Conservation (phyloP, 2,329 filamentous ascomycete species). For the Rhynchosporium secalis region DNA sequence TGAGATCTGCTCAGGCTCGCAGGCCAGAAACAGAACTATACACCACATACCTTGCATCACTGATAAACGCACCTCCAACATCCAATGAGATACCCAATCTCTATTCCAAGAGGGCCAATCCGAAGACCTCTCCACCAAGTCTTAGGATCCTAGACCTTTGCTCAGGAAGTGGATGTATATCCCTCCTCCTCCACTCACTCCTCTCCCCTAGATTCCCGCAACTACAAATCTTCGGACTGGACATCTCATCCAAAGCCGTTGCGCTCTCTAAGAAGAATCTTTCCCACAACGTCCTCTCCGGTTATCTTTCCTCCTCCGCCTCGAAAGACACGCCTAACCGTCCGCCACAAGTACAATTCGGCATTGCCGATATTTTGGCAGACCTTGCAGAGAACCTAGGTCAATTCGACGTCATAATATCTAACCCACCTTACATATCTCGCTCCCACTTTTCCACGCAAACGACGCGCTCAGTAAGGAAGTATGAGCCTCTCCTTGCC, state of each 20-base stretch:
- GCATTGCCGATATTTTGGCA: conserved; percentile 42
- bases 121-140: not conserved
- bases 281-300: conserved; percentile 47
- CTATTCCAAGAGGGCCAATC: not conserved
- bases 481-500: conserved; percentile 77
- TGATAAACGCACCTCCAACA: not conserved
- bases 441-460: conserved; percentile 56
- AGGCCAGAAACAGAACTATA: conserved; percentile 72
- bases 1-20: conserved; percentile 15
- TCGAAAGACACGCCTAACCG: not conserved
- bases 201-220: conserved; percentile 6
- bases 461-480: conserved; percentile 73
- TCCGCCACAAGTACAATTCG: conserved; percentile 11
- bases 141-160: conserved; percentile 80
- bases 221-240: conserved; percentile 68
- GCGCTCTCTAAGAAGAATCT: conserved; percentile 66
- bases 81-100: not conserved
- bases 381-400: not conserved
- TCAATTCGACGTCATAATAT: conserved; percentile 60
- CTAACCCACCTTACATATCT: conserved; percentile 93
- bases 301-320: conserved; percentile 26
- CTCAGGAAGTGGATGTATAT: conserved; percentile 88
- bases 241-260: conserved; percentile 69
- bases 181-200: conserved; percentile 64
- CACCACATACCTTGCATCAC: conserved; percentile 52